Percentiles rank a stretch among this genome's conserved stretches.
These are phyloP conservation scores for Cyanidium caldarium DNA, from an alignment of 23 red algal species.

Conservation along the genomic window DNA sequence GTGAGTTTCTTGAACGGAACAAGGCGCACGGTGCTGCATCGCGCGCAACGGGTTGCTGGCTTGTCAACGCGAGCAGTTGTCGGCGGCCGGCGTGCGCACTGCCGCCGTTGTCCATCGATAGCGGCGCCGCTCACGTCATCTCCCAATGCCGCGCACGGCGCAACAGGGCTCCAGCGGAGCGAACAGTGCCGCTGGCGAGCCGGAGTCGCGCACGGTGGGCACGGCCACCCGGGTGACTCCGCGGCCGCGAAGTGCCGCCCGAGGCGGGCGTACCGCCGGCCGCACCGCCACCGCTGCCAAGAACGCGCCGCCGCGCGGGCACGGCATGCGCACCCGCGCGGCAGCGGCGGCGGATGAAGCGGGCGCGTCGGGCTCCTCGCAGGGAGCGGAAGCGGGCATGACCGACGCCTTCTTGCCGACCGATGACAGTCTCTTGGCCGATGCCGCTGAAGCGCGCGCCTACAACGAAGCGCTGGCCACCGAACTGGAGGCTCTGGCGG, in stretches of 20 bases:
- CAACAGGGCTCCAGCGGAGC: neutral
- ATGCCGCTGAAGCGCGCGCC: neutral
- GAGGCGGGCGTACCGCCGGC: neutral
- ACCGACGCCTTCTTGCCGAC: neutral
- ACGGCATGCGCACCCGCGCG: neutral
- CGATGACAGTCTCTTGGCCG: too few relatives aligned
- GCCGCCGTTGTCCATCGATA: too few relatives aligned
- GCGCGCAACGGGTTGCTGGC: too few relatives aligned
- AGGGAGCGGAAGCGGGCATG: neutral
- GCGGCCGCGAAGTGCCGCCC: neutral
- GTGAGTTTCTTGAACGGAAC: too few relatives aligned
- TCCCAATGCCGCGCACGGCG: neutral
- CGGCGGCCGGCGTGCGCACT: too few relatives aligned
- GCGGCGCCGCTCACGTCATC: too few relatives aligned
- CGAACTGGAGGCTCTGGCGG: neutral
- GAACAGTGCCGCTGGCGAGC: neutral
- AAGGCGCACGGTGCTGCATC: too few relatives aligned
- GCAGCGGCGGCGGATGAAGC: neutral
- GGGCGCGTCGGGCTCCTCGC: neutral
- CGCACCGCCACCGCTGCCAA: neutral
- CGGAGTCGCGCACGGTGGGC: neutral
- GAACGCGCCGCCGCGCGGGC: neutral
- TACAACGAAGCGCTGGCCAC: neutral
- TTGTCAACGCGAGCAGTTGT: too few relatives aligned
- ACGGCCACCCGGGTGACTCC: neutral